These are phyloP conservation scores for Chaetomium strumarium DNA, from an alignment of 2,329 filamentous ascomycete genomes.

Conservation along the genomic window DNA sequence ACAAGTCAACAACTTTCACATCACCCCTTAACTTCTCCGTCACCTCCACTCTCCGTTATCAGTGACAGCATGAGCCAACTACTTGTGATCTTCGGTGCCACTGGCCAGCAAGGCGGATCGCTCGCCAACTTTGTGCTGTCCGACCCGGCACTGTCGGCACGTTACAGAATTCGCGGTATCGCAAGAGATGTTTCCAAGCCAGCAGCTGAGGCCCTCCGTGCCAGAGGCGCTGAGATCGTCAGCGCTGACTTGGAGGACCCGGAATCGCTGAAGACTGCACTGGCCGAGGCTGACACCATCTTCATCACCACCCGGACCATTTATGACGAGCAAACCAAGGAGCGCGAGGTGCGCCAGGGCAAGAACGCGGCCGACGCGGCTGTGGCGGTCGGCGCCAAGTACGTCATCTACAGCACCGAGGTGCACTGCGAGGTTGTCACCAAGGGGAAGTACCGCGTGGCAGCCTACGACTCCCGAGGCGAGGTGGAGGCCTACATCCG, in stretches of 20 bases:
- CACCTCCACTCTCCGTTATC: neutral
- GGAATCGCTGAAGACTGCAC: slow-evolving; percentile 36
- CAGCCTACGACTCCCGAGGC: slow-evolving; percentile 53
- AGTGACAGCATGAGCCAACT: slow-evolving; percentile 8
- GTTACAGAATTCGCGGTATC: slow-evolving; percentile 37
- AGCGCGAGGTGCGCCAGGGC: slow-evolving; percentile 31
- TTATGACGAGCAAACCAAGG: slow-evolving; percentile 27
- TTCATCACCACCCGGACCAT: slow-evolving; percentile 33
- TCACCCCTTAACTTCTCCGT: neutral
- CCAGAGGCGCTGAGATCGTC: slow-evolving; percentile 42
- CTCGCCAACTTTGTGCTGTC: slow-evolving; percentile 21
- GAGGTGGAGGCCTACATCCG: slow-evolving; percentile 53
- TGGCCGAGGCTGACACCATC: slow-evolving; percentile 34
- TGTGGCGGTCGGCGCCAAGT: slow-evolving; percentile 38
- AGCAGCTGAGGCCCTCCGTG: neutral
- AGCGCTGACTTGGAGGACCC: slow-evolving; percentile 13
- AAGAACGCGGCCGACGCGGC: slow-evolving; percentile 41
- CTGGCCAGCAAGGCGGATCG: slow-evolving; percentile 25
- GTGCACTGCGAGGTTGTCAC: slow-evolving; percentile 35
- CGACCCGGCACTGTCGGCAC: slow-evolving; percentile 17
- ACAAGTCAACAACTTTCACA: neutral
- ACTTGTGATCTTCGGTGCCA: slow-evolving; percentile 26
- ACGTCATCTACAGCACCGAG: slow-evolving; percentile 43
- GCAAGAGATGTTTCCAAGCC: slow-evolving; percentile 36
- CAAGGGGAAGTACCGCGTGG: slow-evolving; percentile 34